phyloP scores from a whole-genome alignment of 495 filamentous ascomycete genomes.

The Lasiosphaeris hirsuta region DNA sequence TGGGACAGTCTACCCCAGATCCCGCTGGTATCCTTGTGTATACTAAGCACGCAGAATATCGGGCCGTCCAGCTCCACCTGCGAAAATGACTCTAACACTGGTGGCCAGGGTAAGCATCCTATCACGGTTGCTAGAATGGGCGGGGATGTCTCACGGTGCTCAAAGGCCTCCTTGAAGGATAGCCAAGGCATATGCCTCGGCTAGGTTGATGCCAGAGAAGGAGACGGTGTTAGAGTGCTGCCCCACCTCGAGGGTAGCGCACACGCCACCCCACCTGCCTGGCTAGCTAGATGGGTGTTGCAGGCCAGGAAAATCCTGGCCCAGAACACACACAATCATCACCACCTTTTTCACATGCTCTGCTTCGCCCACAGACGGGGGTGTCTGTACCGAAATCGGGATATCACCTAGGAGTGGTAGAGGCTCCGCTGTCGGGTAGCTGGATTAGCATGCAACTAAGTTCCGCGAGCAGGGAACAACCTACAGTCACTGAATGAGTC shows the following conservation, averaged over 20 bases:
- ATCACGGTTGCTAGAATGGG: too few relatives aligned
- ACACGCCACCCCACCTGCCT: too few relatives aligned
- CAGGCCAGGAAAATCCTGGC: too few relatives aligned
- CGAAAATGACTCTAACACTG: neutral
- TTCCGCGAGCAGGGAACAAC: neutral
- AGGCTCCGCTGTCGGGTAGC: neutral
- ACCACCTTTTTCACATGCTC: too few relatives aligned
- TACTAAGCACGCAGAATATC: neutral
- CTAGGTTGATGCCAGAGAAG: neutral
- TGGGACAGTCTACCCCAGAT: neutral
- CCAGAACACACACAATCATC: too few relatives aligned
- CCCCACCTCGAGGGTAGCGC: too few relatives aligned
- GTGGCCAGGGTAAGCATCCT: neutral
- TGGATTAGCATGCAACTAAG: neutral
- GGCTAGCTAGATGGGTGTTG: too few relatives aligned
- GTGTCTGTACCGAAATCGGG: neutral
- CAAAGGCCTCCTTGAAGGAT: neutral
- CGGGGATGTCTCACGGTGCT: neutral
- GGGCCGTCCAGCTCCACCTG: neutral
- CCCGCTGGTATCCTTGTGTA: neutral
- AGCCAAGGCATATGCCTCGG: slow-evolving; percentile 1
- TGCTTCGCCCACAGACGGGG: too few relatives aligned
- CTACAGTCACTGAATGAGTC: neutral
- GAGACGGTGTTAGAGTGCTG: too few relatives aligned
- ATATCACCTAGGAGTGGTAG: neutral